These are phyloP conservation scores for Tuctoria greenei DNA, from an alignment of 176 grass and related monocot species.

Conservation along the genomic window DNA sequence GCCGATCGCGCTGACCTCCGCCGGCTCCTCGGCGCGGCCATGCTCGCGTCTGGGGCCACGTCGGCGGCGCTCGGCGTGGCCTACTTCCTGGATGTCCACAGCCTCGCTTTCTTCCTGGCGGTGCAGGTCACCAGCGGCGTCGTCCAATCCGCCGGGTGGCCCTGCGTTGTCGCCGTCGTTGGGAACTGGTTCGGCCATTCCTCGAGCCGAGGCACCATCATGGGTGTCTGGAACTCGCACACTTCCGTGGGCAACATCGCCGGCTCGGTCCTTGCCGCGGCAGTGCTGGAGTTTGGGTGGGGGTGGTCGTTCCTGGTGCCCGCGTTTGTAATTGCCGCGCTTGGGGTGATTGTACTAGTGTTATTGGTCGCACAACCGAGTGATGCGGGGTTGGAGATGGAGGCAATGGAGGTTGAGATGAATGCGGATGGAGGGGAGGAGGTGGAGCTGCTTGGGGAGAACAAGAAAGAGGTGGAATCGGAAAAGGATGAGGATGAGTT, in stretches of 20 bases:
- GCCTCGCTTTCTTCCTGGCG: conserved; percentile 61
- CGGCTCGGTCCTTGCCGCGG: conserved; percentile 74
- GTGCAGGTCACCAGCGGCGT: conserved; percentile 68
- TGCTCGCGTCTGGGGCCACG: conserved; percentile 65
- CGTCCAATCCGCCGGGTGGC: conserved; percentile 88
- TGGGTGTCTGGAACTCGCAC: conserved; percentile 92
- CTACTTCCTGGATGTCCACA: conserved; percentile 69
- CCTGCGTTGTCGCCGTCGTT: conserved; percentile 83
- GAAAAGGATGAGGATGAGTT: conserved; percentile 36
- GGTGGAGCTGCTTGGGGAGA: conserved; percentile 57
- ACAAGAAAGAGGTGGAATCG: conserved; percentile 43
- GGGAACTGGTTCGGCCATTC: conserved; percentile 93
- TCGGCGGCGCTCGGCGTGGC: conserved; percentile 66
- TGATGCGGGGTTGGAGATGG: conserved; percentile 51
- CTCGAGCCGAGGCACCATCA: conserved; percentile 62
- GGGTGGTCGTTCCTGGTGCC: conserved; percentile 84
- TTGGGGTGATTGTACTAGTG: conserved; percentile 46
- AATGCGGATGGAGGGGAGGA: conserved; percentile 54
- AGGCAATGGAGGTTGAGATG: conserved; percentile 71
- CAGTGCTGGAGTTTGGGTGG: conserved; percentile 88
- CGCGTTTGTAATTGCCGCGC: conserved; percentile 45
- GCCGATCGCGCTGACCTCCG: conserved; percentile 82
- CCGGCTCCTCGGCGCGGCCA: conserved; percentile 66
- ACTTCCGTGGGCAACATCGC: conserved; percentile 86
- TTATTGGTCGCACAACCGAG: conserved; percentile 64